Base-by-base conservation (phyloP, 169 alveolate species). In the Eimeria maxima region DNA sequence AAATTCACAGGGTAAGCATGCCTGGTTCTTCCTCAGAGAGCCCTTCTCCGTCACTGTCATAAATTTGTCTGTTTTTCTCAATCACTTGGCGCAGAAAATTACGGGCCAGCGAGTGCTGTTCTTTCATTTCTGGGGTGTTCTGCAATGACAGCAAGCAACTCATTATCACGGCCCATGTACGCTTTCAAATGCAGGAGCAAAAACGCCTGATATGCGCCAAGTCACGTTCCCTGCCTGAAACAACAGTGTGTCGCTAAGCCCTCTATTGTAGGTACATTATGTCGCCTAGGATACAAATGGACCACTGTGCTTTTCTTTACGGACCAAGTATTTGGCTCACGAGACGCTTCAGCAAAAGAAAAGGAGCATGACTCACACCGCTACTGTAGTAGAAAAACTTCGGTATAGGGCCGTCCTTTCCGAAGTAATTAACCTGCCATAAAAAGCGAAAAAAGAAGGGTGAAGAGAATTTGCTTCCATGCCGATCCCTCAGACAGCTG, bases 11-110 rank as follows among this genome's bases (percentile, higher is more conserved):
- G 22, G 38, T 16, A 42, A 47, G 20, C 95, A 60, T 76, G 93
- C 97, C 95, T 33, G 96, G 90, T 76, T 95, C 97, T 5, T 89
- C 97, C 57, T 95, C 95, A 16, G 97, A 95, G 20, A 95, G 81
- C 22, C 97, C 97, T 47, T 95, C 97, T 22, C 97, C 97, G 74
- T 95, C 97, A 73, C 97, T 90, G 73, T 95, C 97, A 45, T 89
- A 89, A 33, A 95, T 44, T 42, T 95, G 97, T 42, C 96, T 27
- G 69, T 95, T 95, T 53, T 95, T 95, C 83, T 83, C 93, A n/a
- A 95, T 95, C 74, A 95, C 95, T n/a, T 65, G 81, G 42, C 92
- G 84, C 63, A 95, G 94, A 80, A 95, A 95, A 63, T 14, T 29
- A 65, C 95, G 94, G 18, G 97, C 97, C 27, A 81, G n/a, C 55